phyloP scores from a whole-genome alignment of 2,329 filamentous ascomycete species.

The Penicillium sp. region DNA sequence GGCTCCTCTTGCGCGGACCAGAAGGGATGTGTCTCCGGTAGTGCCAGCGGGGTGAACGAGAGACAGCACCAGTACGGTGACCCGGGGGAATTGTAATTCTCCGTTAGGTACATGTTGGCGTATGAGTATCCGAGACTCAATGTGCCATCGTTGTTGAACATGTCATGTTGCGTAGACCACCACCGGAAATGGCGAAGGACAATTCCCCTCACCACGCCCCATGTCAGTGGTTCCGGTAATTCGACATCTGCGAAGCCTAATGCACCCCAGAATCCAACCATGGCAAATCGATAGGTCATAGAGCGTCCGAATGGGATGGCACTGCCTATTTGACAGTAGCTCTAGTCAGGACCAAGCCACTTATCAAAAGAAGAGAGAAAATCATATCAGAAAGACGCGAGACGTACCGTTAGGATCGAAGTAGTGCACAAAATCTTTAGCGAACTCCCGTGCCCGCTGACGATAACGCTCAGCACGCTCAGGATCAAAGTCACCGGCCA shows the following conservation, averaged over 20 bases:
- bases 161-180: slow-evolving; percentile 74
- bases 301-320: slow-evolving; percentile 76
- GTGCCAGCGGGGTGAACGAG: slow-evolving; percentile 70
- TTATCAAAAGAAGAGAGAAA: not conserved
- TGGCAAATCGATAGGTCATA: slow-evolving; percentile 79
- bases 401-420: slow-evolving; percentile 65
- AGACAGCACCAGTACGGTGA: slow-evolving; percentile 75
- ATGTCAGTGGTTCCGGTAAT: slow-evolving; percentile 68
- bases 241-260: slow-evolving; percentile 74
- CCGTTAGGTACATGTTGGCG: slow-evolving; percentile 77
- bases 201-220: slow-evolving; percentile 77
- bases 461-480: slow-evolving; percentile 68
- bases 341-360: not conserved
- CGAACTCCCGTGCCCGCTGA: slow-evolving; percentile 64
- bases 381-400: not conserved
- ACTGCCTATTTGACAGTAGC: slow-evolving; percentile 44
- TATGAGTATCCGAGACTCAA: slow-evolving; percentile 75
- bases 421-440: slow-evolving; percentile 72
- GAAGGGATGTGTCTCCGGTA: slow-evolving; percentile 69
- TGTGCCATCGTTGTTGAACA: slow-evolving; percentile 73
- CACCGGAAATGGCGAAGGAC: slow-evolving; percentile 72
- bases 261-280: slow-evolving; percentile 81
- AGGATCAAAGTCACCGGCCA: slow-evolving; percentile 65
- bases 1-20: slow-evolving; percentile 69
- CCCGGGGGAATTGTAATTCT: slow-evolving; percentile 80